These are phyloP conservation scores for Chaetomium tenue DNA, from an alignment of 495 filamentous ascomycete genomes.

Conservation along the genomic window DNA sequence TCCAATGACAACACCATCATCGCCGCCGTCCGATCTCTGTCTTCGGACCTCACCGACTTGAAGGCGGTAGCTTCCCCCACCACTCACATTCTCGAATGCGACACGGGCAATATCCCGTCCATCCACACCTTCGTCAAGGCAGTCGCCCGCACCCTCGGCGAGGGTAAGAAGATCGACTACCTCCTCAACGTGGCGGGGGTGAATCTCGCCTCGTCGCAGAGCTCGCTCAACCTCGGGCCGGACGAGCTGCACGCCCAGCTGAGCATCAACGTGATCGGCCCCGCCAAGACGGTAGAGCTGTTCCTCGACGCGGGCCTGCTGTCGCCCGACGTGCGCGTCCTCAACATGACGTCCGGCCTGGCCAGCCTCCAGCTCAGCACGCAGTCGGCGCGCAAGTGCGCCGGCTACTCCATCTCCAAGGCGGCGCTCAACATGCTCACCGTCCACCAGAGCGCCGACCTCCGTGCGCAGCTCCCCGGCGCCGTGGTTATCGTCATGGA, in stretches of 20 bases:
- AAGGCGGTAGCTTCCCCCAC: conserved; percentile 30
- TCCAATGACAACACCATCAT: conserved; percentile 49
- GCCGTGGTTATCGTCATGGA: conserved; percentile 53
- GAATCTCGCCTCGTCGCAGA: conserved; percentile 38
- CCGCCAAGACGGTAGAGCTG: conserved; percentile 39
- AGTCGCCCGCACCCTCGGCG: conserved; percentile 26
- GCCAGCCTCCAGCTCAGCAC: conserved; percentile 28
- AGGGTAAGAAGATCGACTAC: conserved; percentile 41
- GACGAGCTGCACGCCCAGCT: conserved; percentile 36
- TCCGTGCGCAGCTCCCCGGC: conserved; percentile 37
- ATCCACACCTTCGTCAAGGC: conserved; percentile 37
- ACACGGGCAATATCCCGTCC: conserved; percentile 36
- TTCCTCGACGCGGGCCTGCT: conserved; percentile 33
- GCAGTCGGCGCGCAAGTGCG: conserved; percentile 24
- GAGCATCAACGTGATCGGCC: conserved; percentile 44
- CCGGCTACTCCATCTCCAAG: conserved; percentile 45
- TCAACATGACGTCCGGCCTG: conserved; percentile 45
- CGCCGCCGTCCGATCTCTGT: conserved; percentile 46
- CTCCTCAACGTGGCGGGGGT: conserved; percentile 48
- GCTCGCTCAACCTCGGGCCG: conserved; percentile 36
- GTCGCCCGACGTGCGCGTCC: conserved; percentile 29
- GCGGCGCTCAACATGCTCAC: conserved; percentile 46
- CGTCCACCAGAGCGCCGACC: conserved; percentile 41
- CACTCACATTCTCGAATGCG: conserved; percentile 48
- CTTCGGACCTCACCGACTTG: conserved; percentile 36